Evolutionary conservation across 345 rosid genomes (phyloP), one percentile per base, ranked within the genome.

Genomic region (Gossypium herbaceum): DNA sequence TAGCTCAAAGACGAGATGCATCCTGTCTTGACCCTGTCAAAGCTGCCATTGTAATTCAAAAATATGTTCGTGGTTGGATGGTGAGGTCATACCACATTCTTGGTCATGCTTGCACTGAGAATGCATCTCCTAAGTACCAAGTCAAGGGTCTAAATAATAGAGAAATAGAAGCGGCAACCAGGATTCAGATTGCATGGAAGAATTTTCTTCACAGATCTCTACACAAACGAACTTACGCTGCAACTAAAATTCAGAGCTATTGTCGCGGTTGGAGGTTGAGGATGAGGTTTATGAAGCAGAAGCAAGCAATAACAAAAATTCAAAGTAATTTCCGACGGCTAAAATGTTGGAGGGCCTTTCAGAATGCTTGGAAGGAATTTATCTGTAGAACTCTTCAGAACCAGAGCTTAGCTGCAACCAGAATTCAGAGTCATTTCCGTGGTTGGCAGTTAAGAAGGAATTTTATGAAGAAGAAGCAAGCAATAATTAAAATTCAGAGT

Each of bases 171-270:
- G 94, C 93, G 71, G 93, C 90, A 74, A 50, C 62, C 54, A 80
- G 64, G 74, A 88, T 90, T 84, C 92, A 89, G 85, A 75, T 78
- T 75, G 86, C 89, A 66, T 89, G 90, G 94, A 86, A 80, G 81
- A 77, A 77, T 34, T 75, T 72, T 74, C n/a, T 56, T 27, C 22
- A 39, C 60, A 84, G 68, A 73, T 73, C 76, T 69, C 75, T 78
- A 54, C 63, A 0, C 48, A 64, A 47, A 20, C 73, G 79, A 69
- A 72, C 64, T 19, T 65, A 67, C 24, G 86, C 92, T 78, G 92
- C 92, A 73, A 79, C 65, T 61, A 87, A 65, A 77, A 80, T 90
- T 63, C 94, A 87, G 72, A 74, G 78, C 78, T 75, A 76, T 67
- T 56, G 82, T 50, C 84, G 87, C 20, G 51, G 84, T 73, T 84